Evolutionary conservation across 306 rosid genomes (phyloP), one percentile per base, ranked within the genome.

Genomic region (Arachis stenosperma): DNA sequence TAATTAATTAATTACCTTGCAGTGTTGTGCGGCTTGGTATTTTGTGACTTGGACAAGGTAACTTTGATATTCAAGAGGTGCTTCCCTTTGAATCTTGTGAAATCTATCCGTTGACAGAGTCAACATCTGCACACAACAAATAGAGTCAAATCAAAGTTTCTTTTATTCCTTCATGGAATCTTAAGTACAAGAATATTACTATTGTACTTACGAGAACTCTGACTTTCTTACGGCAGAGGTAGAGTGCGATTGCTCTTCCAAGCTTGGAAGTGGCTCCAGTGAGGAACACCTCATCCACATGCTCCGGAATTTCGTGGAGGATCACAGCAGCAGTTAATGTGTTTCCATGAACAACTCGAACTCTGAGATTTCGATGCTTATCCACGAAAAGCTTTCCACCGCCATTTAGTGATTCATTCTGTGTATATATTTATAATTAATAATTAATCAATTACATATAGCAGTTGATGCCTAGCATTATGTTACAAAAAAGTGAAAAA

Each of bases 211-310:
- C 98, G 50, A 95, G 92, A 69, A 95, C 98, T 82, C 89, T 87
- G 51, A 91, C 95, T 87, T 78, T 95, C 79, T 79, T 83, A 17
- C 90, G 84, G 82, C 97, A 87, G 61, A 95, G 98, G 80, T 95
- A 88, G 52, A 95, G 99, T 4, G 99, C 93, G 55, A 95, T 91
- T 74, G 98, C 99, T 82, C 99, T 86, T 62, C 99, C 99, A 58
- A 95, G 99, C 79, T 95, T 95, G 41, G 99, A 95, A 78, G 99
- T 95, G 36, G 99, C 99, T 41, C 99, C 98, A 1, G 88, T 77
- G 46, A 95, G 80, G 83, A 92, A 95, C 48, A 95, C 99, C 64
- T 95, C 98, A 66, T 81, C 57, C n/a, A 87, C 92, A 76, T 88
- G 82, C 65, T 78, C 55, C 7, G 93, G 96, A 42, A 95, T 79